phyloP scores from a whole-genome alignment of 2,329 filamentous ascomycete species.

The Annulohypoxylon truncatum region DNA sequence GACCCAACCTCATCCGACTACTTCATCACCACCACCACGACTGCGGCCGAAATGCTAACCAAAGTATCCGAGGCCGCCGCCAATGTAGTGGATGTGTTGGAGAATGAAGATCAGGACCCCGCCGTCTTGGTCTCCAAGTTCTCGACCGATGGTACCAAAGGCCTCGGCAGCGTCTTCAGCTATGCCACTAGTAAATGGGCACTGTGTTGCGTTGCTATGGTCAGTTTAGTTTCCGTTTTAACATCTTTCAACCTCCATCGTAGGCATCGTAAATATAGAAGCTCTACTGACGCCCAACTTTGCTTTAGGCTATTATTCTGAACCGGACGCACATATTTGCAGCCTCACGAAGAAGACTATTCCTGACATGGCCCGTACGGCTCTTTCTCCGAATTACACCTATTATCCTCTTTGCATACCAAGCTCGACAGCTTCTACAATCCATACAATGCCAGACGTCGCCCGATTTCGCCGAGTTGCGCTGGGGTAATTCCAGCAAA shows the following conservation, averaged over 20 bases:
- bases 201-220: constrained; percentile 83
- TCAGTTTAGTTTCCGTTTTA: constrained; percentile 52
- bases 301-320: constrained; percentile 76
- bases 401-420: constrained; percentile 74
- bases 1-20: constrained; percentile 49
- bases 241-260: not conserved
- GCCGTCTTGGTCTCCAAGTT: constrained; percentile 59
- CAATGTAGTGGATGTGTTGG: constrained; percentile 57
- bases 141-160: constrained; percentile 70
- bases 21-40: constrained; percentile 63
- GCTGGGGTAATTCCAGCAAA: constrained; percentile 75
- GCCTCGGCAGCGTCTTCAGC: constrained; percentile 86
- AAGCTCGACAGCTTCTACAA: constrained; percentile 78
- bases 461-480: constrained; percentile 73
- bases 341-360: constrained; percentile 83
- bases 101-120: constrained; percentile 57
- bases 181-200: constrained; percentile 96
- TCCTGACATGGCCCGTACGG: constrained; percentile 77
- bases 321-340: constrained; percentile 96
- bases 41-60: constrained; percentile 60
- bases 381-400: constrained; percentile 77
- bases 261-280: not conserved
- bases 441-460: constrained; percentile 94
- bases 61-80: constrained; percentile 52
- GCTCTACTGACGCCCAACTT: constrained; percentile 27